Evolutionary conservation across 1,284 basidiomycete genomes (phyloP), one percentile per base, ranked within the genome.

Genomic region (Cutaneotrichosporon cutaneum): DNA sequence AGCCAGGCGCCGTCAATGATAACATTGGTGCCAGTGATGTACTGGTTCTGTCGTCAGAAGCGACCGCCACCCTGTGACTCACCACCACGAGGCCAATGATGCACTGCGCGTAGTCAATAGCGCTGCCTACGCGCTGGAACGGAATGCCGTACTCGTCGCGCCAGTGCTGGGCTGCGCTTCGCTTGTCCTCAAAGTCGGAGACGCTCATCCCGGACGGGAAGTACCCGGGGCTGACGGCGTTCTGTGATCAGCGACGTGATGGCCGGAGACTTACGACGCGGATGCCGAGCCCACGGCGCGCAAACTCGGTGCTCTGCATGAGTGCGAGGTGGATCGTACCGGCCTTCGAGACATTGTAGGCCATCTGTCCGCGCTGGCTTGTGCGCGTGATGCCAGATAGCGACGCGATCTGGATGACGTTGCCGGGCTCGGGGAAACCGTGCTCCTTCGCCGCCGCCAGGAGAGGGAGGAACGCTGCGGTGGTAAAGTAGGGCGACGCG

Each of bases 401-500:
- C 10, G 56, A 52, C 16, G 48, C 22, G n/a, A 58, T 52, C 26
- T 27, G 13, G 24, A 57, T 57, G n/a, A 79, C 69, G 62, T 76
- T 77, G 21, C 45, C 45, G 3, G 45, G 45, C 24, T 47, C 45
- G 22, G 22, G 22, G 45, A 24, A 47, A 2, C 22, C 45, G 24
- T 26, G 22, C 6, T 24, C 45, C 24, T 47, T 47, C 11, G 45
- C 45, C 32, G 72, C 73, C 2, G 68, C 65, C 5, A 79, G 71
- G 11, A 78, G 68, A 8, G 77, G 77, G 13, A 79, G 66, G 72
- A 78, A 76, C 16, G 76, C 77, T 48, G 73, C 76, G 1, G 77
- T 66, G 18, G 71, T 74, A 66, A 78, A 79, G 65, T 74, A 71
- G 14, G 21, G 21, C 21, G 33, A 33, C 4, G 53, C 53, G 26